These are phyloP conservation scores for Microbotryum saponariae DNA, from an alignment of 1,284 basidiomycete species.

Conservation along the genomic window DNA sequence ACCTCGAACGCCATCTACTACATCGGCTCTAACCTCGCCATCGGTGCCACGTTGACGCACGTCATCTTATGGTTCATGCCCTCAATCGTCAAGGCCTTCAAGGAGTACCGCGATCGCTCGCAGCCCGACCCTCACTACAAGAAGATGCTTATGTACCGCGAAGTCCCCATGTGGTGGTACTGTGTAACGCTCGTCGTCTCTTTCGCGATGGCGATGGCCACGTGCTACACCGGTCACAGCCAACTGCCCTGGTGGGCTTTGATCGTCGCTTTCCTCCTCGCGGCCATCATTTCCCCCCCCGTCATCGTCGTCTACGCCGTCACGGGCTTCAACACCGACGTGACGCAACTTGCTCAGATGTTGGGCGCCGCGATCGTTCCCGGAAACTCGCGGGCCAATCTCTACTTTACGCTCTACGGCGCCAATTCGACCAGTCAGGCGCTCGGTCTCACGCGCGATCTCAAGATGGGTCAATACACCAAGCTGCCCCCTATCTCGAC, in stretches of 20 bases:
- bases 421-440: constrained; percentile 44
- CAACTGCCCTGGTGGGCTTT: constrained; percentile 57
- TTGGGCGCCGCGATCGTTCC: constrained; percentile 56
- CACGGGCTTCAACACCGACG: constrained; percentile 43
- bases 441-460: constrained; percentile 52
- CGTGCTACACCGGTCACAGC: constrained; percentile 46
- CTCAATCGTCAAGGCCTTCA: constrained; percentile 44
- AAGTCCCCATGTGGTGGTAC: constrained; percentile 59
- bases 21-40: constrained; percentile 31
- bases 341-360: constrained; percentile 55
- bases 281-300: constrained; percentile 51
- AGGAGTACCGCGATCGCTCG: constrained; percentile 37
- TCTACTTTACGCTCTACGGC: constrained; percentile 37
- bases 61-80: constrained; percentile 54
- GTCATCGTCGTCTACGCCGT: constrained; percentile 52
- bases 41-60: constrained; percentile 45
- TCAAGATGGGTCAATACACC: constrained; percentile 69
- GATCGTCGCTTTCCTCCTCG: constrained; percentile 44
- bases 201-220: constrained; percentile 46
- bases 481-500: constrained; percentile 66
- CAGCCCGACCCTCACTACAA: constrained; percentile 52
- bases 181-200: constrained; percentile 52
- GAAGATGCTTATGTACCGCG: constrained; percentile 49
- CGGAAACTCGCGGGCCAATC: constrained; percentile 58
- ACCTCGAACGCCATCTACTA: constrained; percentile 19